phyloP scores from a whole-genome alignment of 2,329 filamentous ascomycete species.

The Hypoxylon sp. region DNA sequence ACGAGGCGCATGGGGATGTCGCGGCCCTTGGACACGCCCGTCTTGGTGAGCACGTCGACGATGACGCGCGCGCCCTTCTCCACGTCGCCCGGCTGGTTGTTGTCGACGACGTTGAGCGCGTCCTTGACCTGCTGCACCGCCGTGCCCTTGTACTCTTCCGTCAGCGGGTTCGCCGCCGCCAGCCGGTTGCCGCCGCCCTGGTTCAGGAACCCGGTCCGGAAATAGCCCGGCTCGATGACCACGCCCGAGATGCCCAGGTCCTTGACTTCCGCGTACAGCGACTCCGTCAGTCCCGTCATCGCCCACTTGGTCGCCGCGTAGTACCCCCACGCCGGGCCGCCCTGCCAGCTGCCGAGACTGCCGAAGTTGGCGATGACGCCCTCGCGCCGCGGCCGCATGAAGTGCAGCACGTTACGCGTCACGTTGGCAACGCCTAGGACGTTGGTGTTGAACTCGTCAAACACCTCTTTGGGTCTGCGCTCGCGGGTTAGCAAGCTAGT shows the following conservation, averaged over 20 bases:
- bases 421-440: conserved; percentile 56
- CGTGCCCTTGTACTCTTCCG: conserved; percentile 50
- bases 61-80: conserved; percentile 64
- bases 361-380: conserved; percentile 58
- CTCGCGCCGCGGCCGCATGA: conserved; percentile 49
- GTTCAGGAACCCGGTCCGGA: conserved; percentile 63
- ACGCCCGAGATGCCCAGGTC: conserved; percentile 56
- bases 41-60: conserved; percentile 66
- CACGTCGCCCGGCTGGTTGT: conserved; percentile 67
- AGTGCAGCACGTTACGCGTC: conserved; percentile 53
- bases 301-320: conserved; percentile 58
- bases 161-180: conserved; percentile 45
- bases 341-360: conserved; percentile 54
- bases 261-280: conserved; percentile 51
- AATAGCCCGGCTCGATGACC: conserved; percentile 64
- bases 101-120: conserved; percentile 53
- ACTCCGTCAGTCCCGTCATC: conserved; percentile 54
- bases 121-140: conserved; percentile 48
- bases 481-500: conserved; percentile 15
- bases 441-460: conserved; percentile 54
- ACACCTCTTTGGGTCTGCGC: conserved; percentile 44
- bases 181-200: conserved; percentile 47
- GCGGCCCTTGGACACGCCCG: conserved; percentile 60
- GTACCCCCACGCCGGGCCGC: conserved; percentile 47
- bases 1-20: conserved; percentile 65